Evolutionary conservation across 2,329 filamentous ascomycete genomes (phyloP).

Genomic region (Geosmithia putterillii): DNA sequence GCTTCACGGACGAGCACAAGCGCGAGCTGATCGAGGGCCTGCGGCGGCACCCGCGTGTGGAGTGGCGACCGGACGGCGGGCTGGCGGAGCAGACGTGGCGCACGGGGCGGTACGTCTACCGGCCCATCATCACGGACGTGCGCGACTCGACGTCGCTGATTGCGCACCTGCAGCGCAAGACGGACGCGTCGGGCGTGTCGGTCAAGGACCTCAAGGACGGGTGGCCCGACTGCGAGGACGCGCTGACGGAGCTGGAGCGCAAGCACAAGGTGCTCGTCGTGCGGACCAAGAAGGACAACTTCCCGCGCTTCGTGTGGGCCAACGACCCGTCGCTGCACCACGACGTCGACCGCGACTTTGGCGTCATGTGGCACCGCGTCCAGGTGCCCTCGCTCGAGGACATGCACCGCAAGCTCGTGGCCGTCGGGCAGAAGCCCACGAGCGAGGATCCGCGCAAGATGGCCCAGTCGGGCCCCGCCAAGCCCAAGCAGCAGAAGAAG

Average conservation of each 20-base stretch:
- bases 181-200: conserved; percentile 65
- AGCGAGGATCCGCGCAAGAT: conserved; percentile 59
- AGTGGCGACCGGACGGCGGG: conserved; percentile 41
- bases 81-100: conserved; percentile 56
- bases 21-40: conserved; percentile 56
- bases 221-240: conserved; percentile 74
- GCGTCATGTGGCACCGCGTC: conserved; percentile 70
- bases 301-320: conserved; percentile 76
- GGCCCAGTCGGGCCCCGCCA: conserved; percentile 27
- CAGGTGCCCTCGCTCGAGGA: conserved; percentile 65
- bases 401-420: conserved; percentile 63
- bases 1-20: conserved; percentile 48
- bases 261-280: conserved; percentile 75
- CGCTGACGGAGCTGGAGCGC: conserved; percentile 65
- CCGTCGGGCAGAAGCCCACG: conserved; percentile 71
- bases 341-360: conserved; percentile 70
- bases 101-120: conserved; percentile 67
- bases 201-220: conserved; percentile 94
- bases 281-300: conserved; percentile 83
- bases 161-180: conserved; percentile 67
- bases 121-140: conserved; percentile 70
- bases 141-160: conserved; percentile 66
- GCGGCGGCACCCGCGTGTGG: conserved; percentile 47
- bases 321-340: conserved; percentile 72
- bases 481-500: conserved; percentile 64